Percentiles rank a stretch among this genome's conserved stretches.
Conservation (phyloP, 495 filamentous ascomycete genomes). For the Entonaema liquescens region DNA sequence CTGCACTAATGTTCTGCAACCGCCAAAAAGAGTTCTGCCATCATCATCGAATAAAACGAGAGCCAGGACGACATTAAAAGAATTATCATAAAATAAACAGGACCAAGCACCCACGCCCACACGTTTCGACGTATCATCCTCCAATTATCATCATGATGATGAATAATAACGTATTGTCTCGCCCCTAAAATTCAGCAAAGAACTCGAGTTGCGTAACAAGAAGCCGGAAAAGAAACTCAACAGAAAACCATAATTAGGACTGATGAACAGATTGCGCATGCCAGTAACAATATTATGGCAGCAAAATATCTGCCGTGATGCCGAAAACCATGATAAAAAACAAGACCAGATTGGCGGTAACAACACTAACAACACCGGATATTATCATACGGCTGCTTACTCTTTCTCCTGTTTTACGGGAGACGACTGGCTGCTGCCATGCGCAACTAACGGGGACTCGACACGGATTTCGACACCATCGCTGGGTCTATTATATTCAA, state of each 20-base stretch:
- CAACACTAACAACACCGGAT: not conserved
- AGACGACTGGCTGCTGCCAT: constrained; percentile 60
- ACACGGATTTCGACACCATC: constrained; percentile 60
- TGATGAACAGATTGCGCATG: constrained; percentile 1
- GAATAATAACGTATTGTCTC: constrained; percentile 40
- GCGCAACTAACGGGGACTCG: constrained; percentile 58
- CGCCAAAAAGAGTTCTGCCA: constrained; percentile 29
- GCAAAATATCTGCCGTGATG: constrained; percentile 32
- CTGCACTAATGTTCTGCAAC: constrained; percentile 36
- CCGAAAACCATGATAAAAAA: constrained; percentile 30
- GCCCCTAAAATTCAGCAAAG: constrained; percentile 32
- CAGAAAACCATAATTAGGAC: constrained; percentile 25
- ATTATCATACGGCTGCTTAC: constrained; percentile 12
- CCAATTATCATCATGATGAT: constrained; percentile 34
- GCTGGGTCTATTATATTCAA: constrained; percentile 40
- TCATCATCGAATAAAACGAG: constrained; percentile 16
- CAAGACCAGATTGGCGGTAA: constrained; percentile 24
- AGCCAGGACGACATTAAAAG: constrained; percentile 32
- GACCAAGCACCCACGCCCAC: constrained; percentile 24
- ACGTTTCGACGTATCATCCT: constrained; percentile 35
- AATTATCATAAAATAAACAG: constrained; percentile 42
- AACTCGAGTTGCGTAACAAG: constrained; percentile 6
- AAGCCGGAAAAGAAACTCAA: constrained; percentile 4
- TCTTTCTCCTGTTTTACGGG: constrained; percentile 58
- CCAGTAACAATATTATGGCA: constrained; percentile 16